phyloP scores from a whole-genome alignment of 305 asterid genomes.

The Rubia peregrina region DNA sequence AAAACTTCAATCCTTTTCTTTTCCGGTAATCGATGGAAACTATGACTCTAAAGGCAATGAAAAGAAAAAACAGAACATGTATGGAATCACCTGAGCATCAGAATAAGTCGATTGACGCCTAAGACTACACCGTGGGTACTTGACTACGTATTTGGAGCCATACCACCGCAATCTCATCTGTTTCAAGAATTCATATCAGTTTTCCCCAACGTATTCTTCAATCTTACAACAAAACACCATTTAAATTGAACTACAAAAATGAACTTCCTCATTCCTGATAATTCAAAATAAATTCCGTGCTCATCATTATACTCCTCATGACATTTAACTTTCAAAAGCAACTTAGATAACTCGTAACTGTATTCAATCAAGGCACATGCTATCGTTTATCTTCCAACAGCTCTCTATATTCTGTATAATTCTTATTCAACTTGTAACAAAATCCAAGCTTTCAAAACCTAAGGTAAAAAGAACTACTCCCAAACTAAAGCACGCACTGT shows the following conservation, averaged over 20 bases:
- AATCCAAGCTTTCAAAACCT: not conserved
- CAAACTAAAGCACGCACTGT: not conserved
- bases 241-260: not conserved
- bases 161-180: conserved; percentile 82
- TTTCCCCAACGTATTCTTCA: not conserved
- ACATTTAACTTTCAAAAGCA: not conserved
- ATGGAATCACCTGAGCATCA: conserved; percentile 79
- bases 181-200: conserved; percentile 9
- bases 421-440: not conserved
- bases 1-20: not conserved
- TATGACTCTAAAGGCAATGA: not conserved
- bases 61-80: not conserved
- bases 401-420: not conserved
- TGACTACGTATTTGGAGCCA: conserved; percentile 79
- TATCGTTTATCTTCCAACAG: too few relatives aligned
- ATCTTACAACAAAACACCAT: not conserved
- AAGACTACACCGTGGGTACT: conserved; percentile 96
- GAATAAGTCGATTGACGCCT: conserved; percentile 83
- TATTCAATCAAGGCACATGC: not conserved
- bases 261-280: not conserved
- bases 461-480: not conserved
- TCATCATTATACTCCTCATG: not conserved
- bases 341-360: not conserved
- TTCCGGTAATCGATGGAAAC: not conserved
- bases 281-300: not conserved